These are phyloP conservation scores for Agrocybe chaxingu DNA, from an alignment of 768 basidiomycete genomes.

Conservation along the genomic window DNA sequence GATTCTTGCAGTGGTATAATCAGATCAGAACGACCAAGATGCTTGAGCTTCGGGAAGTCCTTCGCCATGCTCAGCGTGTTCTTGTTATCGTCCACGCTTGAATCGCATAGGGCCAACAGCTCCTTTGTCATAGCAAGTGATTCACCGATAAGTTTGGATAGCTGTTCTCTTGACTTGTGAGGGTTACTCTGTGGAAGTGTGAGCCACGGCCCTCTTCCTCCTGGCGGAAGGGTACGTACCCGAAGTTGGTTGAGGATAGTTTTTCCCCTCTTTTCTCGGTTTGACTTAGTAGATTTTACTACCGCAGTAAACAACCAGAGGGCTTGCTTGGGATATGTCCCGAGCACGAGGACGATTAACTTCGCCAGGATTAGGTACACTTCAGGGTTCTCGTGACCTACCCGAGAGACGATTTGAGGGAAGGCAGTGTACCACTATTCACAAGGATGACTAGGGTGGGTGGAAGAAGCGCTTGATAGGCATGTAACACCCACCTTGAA, in stretches of 20 bases:
- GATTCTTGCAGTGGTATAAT: conserved; percentile 94
- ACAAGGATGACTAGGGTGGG: conserved; percentile 2
- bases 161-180: conserved; percentile 31
- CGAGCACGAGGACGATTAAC: conserved; percentile 74
- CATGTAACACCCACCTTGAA: conserved; percentile 61
- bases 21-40: conserved; percentile 58
- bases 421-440: conserved; percentile 92
- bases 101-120: conserved; percentile 65
- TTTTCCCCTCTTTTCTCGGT: conserved; percentile 58
- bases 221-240: conserved; percentile 29
- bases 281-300: conserved; percentile 73
- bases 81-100: conserved; percentile 38
- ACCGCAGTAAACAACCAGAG: conserved; percentile 92
- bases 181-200: conserved; percentile 39
- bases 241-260: conserved; percentile 54
- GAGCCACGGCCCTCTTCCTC: background rate
- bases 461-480: background rate
- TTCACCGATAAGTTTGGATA: conserved; percentile 50
- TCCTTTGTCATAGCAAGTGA: conserved; percentile 64
- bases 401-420: conserved; percentile 93
- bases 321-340: conserved; percentile 83
- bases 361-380: conserved; percentile 59
- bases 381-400: conserved; percentile 66
- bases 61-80: conserved; percentile 46
- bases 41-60: conserved; percentile 52